phyloP scores from a whole-genome alignment of 306 rosid genomes.

The Cicer bijugum region DNA sequence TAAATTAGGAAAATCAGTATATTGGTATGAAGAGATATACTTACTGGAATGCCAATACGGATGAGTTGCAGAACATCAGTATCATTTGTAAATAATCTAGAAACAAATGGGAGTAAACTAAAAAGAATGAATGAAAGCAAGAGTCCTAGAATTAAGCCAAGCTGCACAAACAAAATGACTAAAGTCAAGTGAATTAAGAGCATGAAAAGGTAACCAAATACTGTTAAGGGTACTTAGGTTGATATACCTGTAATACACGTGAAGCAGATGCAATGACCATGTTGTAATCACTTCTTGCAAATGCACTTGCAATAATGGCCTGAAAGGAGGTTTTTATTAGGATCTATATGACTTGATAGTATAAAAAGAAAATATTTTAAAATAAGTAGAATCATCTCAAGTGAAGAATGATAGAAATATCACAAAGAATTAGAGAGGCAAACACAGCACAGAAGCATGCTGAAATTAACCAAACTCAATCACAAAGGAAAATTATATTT shows the following conservation, averaged over 20 bases:
- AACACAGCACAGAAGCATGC: too few species aligned
- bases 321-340: constrained; percentile 40
- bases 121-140: constrained; percentile 61
- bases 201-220: constrained; percentile 11
- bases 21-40: constrained; percentile 43
- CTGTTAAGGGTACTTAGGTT: background rate
- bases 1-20: background rate
- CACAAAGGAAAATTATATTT: too few species aligned
- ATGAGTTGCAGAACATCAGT: constrained; percentile 61
- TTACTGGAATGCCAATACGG: constrained; percentile 73
- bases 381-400: too few species aligned
- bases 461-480: too few species aligned
- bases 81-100: constrained; percentile 74
- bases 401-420: too few species aligned
- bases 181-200: background rate
- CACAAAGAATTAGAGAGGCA: too few species aligned
- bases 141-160: constrained; percentile 79
- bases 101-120: constrained; percentile 61
- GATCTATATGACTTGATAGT: background rate
- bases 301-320: constrained; percentile 87
- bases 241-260: constrained; percentile 72
- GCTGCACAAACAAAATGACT: constrained; percentile 51
- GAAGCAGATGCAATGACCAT: constrained; percentile 70
- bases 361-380: too few species aligned
- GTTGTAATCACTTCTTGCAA: constrained; percentile 62